These are phyloP conservation scores for Coemansia sp. DNA, from an alignment of 192 early-diverging fungal species.

Conservation along the genomic window DNA sequence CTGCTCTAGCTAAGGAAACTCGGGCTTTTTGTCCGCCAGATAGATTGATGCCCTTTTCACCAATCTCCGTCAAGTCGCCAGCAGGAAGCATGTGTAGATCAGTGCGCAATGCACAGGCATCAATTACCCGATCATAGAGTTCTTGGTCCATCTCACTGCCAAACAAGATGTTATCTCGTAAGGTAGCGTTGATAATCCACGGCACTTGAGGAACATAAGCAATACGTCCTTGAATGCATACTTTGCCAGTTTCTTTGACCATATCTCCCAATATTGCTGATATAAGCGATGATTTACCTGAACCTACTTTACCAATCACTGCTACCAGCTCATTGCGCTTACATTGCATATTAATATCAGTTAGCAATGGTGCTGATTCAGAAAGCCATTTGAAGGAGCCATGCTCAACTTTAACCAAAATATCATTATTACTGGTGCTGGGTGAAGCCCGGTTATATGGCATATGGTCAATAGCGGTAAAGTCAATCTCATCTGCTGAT, in stretches of 20 bases:
- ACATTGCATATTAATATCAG: constrained; percentile 41
- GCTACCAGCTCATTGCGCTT: constrained; percentile 54
- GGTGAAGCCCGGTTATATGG: constrained; percentile 16
- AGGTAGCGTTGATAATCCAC: constrained; percentile 58
- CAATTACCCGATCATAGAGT: constrained; percentile 55
- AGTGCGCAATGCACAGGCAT: constrained; percentile 54
- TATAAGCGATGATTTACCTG: constrained; percentile 63
- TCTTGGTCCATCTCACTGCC: constrained; percentile 55
- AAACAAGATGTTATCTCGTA: constrained; percentile 67
- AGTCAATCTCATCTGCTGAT: constrained; percentile 73
- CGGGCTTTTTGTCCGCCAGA: constrained; percentile 17
- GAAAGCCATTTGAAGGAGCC: constrained; percentile 56
- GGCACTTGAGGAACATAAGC: constrained; percentile 61
- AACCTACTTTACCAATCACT: constrained; percentile 61
- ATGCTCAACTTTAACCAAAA: constrained; percentile 14
- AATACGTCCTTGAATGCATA: constrained; percentile 28
- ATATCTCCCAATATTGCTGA: constrained; percentile 62
- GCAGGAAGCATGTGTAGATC: constrained; percentile 57
- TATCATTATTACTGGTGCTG: constrained; percentile 7
- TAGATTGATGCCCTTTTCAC: constrained; percentile 20
- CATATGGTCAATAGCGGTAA: constrained; percentile 51
- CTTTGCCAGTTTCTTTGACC: constrained; percentile 31
- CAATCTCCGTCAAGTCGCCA: constrained; percentile 43
- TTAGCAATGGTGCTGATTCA: constrained; percentile 17
- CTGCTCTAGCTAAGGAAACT: constrained; percentile 43